Evolutionary conservation across 495 filamentous ascomycete genomes (phyloP).

Genomic region (Penicillium ochrochloron): DNA sequence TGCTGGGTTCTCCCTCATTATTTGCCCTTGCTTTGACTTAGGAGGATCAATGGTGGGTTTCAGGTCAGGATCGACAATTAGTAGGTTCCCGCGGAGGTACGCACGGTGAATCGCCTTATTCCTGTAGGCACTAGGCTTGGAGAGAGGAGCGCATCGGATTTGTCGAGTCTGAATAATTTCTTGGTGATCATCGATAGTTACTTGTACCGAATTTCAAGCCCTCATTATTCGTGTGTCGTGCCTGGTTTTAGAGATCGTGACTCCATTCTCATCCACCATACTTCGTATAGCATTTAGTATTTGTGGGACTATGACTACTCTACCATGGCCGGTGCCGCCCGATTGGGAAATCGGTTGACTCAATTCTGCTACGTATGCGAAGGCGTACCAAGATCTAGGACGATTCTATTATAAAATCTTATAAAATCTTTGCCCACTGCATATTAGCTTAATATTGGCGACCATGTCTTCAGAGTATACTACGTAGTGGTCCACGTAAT

Average conservation of each 20-base stretch:
- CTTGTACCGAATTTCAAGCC: not conserved
- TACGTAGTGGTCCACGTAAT: not conserved
- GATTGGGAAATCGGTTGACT: not conserved
- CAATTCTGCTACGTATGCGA: not conserved
- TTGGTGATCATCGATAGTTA: not conserved
- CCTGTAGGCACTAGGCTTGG: not conserved
- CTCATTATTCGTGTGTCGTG: not conserved
- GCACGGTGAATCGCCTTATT: not conserved
- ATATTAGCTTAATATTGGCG: not conserved
- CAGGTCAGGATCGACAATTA: not conserved
- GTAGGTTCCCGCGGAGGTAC: not conserved
- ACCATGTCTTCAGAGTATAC: not conserved
- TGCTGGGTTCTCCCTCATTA: not conserved
- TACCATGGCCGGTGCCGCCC: not conserved
- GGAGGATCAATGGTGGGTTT: not conserved
- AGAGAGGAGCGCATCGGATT: not conserved
- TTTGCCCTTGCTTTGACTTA: not conserved
- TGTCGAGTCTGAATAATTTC: not conserved
- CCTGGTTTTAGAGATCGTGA: not conserved
- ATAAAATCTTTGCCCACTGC: not conserved
- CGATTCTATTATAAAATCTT: not conserved
- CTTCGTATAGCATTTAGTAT: not conserved
- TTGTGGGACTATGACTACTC: not conserved
- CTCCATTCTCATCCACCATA: not conserved
- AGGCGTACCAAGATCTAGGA: not conserved